Percentiles rank a stretch among this genome's conserved stretches.
phyloP scores from a whole-genome alignment of 371 early-diverging fungal genomes.

The Mortierella sp. region DNA sequence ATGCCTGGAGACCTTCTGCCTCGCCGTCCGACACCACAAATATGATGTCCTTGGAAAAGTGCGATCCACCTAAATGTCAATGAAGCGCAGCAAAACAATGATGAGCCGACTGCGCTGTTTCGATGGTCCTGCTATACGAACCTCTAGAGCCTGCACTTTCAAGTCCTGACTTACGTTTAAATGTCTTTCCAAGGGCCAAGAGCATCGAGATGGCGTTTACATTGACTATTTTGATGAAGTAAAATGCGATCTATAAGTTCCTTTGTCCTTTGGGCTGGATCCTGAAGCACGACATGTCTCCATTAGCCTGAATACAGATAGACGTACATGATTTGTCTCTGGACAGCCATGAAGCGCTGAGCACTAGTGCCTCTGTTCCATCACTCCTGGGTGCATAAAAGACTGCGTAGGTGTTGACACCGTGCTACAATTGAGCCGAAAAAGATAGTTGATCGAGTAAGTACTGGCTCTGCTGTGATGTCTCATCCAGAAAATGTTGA shows the following conservation, averaged over 20 bases:
- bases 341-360: conserved; percentile 86
- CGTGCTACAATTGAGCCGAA: conserved; percentile 46
- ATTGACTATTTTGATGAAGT: conserved; percentile 65
- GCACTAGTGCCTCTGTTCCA: conserved; percentile 90
- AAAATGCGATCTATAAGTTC: neutral
- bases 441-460: neutral
- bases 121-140: neutral
- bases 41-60: conserved; percentile 88
- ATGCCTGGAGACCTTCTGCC: conserved; percentile 82
- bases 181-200: conserved; percentile 81
- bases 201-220: conserved; percentile 81
- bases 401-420: conserved; percentile 88
- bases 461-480: neutral
- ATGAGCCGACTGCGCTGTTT: neutral
- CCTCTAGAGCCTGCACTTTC: neutral
- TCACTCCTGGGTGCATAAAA: conserved; percentile 89
- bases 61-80: conserved; percentile 23
- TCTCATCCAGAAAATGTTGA: neutral
- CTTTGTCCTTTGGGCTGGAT: neutral
- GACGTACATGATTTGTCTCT: conserved; percentile 51
- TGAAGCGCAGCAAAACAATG: neutral
- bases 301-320: neutral
- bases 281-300: neutral
- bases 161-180: conserved; percentile 70
- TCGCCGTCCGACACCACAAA: conserved; percentile 87